A percentile compares a stretch with the other conserved stretches of the same genome.
These are phyloP conservation scores for Talaromyces thailandensis DNA, from an alignment of 495 filamentous ascomycete genomes.

Conservation along the genomic window DNA sequence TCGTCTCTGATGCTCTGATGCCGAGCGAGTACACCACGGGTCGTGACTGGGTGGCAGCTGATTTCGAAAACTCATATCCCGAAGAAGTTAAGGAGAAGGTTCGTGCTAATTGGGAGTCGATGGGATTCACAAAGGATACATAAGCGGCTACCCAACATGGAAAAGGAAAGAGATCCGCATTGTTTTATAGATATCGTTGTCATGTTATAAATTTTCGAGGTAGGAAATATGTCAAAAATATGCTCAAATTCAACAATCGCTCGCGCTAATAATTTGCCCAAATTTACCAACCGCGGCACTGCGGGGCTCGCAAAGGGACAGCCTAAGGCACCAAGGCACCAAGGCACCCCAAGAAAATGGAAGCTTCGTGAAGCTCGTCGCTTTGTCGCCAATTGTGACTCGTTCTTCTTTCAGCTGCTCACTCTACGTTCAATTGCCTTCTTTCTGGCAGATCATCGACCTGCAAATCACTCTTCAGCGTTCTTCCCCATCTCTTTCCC, in stretches of 20 bases:
- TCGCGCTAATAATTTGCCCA: background rate
- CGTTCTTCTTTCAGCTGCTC: background rate
- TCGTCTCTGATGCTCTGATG: constrained; percentile 12
- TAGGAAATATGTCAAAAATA: background rate
- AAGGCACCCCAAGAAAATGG: background rate
- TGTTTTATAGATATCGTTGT: too few species aligned
- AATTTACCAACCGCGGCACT: background rate
- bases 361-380: constrained; percentile 4
- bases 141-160: too few species aligned
- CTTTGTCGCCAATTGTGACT: background rate
- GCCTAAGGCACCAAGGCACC: constrained; percentile 1
- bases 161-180: too few species aligned
- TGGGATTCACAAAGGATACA: background rate
- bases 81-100: constrained; percentile 2
- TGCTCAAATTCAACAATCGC: background rate
- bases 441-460: background rate
- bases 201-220: too few species aligned
- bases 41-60: constrained; percentile 10
- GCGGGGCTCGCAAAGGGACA: background rate
- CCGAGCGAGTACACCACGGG: constrained; percentile 12
- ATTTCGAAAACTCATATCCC: constrained; percentile 13
- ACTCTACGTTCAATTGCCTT: background rate
- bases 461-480: background rate
- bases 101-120: background rate
- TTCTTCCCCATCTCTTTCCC: background rate